A percentile compares a stretch with the other conserved stretches of the same genome.
Evolutionary conservation across 176 grass and related monocot genomes (phyloP).

Genomic region (Rhynchospora pubera): DNA sequence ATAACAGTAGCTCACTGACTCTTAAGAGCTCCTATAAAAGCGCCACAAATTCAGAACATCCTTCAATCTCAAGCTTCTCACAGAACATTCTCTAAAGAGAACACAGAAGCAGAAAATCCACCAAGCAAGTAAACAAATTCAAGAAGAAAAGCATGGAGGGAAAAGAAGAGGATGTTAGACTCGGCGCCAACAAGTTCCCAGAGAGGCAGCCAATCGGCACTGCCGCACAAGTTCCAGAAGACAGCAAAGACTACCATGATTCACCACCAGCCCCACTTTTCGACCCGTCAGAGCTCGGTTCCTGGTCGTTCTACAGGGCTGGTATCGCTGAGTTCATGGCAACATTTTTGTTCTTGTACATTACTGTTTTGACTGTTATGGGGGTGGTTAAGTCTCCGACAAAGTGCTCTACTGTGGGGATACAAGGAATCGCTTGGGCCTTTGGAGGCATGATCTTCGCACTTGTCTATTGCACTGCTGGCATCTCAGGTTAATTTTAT

Average conservation of each 20-base stretch:
- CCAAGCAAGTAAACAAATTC: neutral
- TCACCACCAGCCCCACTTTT: slow-evolving; percentile 31
- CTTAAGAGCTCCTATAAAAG: slow-evolving; percentile 17
- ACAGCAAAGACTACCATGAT: slow-evolving; percentile 44
- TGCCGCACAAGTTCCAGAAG: slow-evolving; percentile 30
- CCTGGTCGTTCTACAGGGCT: slow-evolving; percentile 46
- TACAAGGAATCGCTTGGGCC: slow-evolving; percentile 47
- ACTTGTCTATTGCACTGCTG: slow-evolving; percentile 47
- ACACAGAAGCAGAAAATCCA: neutral
- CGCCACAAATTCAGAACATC: neutral
- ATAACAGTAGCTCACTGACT: neutral
- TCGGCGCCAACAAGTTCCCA: slow-evolving; percentile 34
- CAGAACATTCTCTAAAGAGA: slow-evolving; percentile 16
- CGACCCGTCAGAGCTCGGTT: slow-evolving; percentile 27
- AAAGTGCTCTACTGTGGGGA: slow-evolving; percentile 42
- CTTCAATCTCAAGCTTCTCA: slow-evolving; percentile 11
- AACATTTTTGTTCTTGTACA: slow-evolving; percentile 48
- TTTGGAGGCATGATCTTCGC: slow-evolving; percentile 55
- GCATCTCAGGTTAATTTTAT: slow-evolving; percentile 30
- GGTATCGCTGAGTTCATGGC: slow-evolving; percentile 45
- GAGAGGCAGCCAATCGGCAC: slow-evolving; percentile 50
- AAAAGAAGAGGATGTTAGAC: slow-evolving; percentile 46
- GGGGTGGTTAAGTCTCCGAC: slow-evolving; percentile 22
- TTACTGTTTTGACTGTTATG: slow-evolving; percentile 43
- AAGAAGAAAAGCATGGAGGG: slow-evolving; percentile 29